Conservation (phyloP, 140 eudicot species). For the Cichorium intybus region DNA sequence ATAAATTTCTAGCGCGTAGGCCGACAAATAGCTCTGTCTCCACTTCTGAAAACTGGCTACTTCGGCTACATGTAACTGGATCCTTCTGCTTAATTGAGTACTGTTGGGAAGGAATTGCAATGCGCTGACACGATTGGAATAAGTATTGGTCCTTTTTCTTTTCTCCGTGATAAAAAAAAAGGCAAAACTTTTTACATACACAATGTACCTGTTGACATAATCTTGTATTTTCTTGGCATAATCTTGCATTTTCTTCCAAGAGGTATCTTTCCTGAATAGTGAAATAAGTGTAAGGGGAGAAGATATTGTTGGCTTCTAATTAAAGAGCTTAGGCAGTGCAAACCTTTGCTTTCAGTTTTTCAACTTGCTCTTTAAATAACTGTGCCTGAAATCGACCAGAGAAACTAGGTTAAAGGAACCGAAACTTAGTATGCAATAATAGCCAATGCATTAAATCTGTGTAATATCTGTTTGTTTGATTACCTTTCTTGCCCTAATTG, state of each 20-base stretch:
- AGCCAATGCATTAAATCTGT: background rate
- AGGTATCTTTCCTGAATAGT: constrained; percentile 45
- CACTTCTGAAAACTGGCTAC: constrained; percentile 39
- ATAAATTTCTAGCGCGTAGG: constrained; percentile 17
- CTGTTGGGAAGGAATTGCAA: background rate
- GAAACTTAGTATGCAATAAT: background rate
- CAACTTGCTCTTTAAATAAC: constrained; percentile 47
- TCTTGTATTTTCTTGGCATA: constrained; percentile 37
- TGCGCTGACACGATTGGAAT: background rate
- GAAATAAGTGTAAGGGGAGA: constrained; percentile 8
- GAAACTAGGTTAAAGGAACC: background rate
- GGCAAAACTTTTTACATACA: background rate
- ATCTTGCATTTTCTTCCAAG: constrained; percentile 51
- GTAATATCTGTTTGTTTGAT: background rate
- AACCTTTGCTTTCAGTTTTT: constrained; percentile 51
- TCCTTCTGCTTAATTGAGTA: constrained; percentile 26
- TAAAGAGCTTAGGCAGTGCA: background rate
- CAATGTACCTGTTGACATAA: constrained; percentile 45
- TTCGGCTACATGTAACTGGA: constrained; percentile 17
- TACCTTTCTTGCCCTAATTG: constrained; percentile 56
- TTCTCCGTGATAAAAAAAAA: background rate
- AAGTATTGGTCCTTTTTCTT: background rate
- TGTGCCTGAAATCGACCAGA: constrained; percentile 38
- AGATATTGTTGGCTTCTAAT: background rate
- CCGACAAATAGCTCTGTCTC: constrained; percentile 58